A percentile compares a stretch with the other conserved stretches of the same genome.
Evolutionary conservation across 768 basidiomycete genomes (phyloP).

Genomic region (Rhizopogon vinicolor): DNA sequence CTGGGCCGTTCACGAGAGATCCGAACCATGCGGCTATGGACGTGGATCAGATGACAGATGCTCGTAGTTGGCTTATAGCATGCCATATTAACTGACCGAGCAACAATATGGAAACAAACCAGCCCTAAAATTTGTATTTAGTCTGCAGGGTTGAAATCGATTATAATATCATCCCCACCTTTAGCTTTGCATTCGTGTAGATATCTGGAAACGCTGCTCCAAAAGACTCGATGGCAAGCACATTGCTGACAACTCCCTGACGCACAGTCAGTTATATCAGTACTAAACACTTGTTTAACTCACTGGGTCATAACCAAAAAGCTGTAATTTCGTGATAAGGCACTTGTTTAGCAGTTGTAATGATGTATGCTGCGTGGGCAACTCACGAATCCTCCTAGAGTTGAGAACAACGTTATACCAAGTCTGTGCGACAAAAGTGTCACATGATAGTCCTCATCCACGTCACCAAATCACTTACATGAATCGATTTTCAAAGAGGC

Average conservation of each 20-base stretch:
- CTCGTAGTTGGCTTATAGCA: not conserved
- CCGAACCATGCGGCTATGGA: conserved; percentile 26
- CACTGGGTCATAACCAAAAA: conserved; percentile 29
- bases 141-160: not conserved
- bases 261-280: not conserved
- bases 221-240: conserved; percentile 29
- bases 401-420: conserved; percentile 27
- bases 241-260: conserved; percentile 27
- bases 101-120: conserved; percentile 25
- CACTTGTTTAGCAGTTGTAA: not conserved
- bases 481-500: conserved; percentile 22
- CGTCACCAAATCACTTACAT: conserved; percentile 14
- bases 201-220: conserved; percentile 28
- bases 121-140: conserved; percentile 18
- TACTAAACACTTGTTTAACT: not conserved
- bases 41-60: conserved; percentile 5
- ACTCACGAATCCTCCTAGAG: conserved; percentile 28
- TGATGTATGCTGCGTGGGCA: not conserved
- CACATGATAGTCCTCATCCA: not conserved
- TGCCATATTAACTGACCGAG: conserved; percentile 14
- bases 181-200: conserved; percentile 22
- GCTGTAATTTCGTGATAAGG: conserved; percentile 7
- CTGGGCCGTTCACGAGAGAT: conserved; percentile 23
- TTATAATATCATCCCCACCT: conserved; percentile 9
- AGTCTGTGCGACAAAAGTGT: conserved; percentile 12